Conservation (phyloP, 1,139 yeast species). For the Kurtzmaniella quercitrusa region DNA sequence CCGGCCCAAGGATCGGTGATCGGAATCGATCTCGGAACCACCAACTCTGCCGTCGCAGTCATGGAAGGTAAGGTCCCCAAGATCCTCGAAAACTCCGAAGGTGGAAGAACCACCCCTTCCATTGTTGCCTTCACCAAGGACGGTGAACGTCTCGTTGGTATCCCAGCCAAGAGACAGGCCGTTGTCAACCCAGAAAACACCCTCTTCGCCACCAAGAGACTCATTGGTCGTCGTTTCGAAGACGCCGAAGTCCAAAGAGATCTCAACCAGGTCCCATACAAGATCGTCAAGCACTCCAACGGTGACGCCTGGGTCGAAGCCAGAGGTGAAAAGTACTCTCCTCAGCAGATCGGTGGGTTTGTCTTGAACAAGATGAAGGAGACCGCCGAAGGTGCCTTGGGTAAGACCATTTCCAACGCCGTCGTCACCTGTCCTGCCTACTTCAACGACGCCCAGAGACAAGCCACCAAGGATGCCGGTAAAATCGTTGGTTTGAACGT, state of each 20-base stretch:
- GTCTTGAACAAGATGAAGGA: constrained; percentile 95
- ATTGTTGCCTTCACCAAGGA: constrained; percentile 98
- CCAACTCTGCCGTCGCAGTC: constrained; percentile 97
- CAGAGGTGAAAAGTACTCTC: constrained; percentile 87
- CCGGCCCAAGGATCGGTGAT: constrained; percentile 72
- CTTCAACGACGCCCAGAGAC: constrained; percentile 97
- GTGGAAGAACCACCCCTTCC: constrained; percentile 98
- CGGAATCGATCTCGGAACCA: constrained; percentile 98
- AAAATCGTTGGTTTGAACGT: constrained; percentile 95
- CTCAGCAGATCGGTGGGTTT: constrained; percentile 97
- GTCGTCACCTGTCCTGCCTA: constrained; percentile 98
- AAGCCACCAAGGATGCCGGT: constrained; percentile 98
- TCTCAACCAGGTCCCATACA: constrained; percentile 93
- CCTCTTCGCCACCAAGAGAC: constrained; percentile 94
- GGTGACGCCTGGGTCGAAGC: constrained; percentile 99
- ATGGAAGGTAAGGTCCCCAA: constrained; percentile 97
- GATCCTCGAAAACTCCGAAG: constrained; percentile 97
- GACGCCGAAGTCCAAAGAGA: constrained; percentile 97
- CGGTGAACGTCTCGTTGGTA: constrained; percentile 90
- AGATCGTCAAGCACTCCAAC: constrained; percentile 90
- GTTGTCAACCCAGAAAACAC: constrained; percentile 98
- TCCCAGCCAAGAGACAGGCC: constrained; percentile 98
- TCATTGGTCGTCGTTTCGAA: constrained; percentile 97
- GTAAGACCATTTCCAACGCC: constrained; percentile 79
- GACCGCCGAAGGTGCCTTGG: constrained; percentile 89